phyloP scores from a whole-genome alignment of 2,329 filamentous ascomycete species.

The Hypoxylon rubiginosum region DNA sequence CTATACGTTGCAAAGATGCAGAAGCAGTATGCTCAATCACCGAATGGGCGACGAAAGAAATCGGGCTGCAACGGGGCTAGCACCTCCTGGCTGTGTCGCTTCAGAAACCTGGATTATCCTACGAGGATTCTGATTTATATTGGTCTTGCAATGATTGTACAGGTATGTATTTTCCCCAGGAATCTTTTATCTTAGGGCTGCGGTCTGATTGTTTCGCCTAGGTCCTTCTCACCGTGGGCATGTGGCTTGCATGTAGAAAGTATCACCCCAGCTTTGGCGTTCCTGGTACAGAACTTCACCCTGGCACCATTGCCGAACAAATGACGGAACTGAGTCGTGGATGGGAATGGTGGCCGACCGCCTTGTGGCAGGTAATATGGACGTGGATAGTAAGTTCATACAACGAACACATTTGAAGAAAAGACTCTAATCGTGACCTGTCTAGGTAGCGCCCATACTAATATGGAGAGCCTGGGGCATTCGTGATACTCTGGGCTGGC shows the following conservation, averaged over 20 bases:
- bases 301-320: conserved; percentile 56
- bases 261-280: conserved; percentile 68
- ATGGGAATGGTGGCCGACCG: conserved; percentile 72
- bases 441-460: conserved; percentile 63
- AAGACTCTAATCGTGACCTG: conserved; percentile 8
- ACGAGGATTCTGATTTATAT: conserved; percentile 61
- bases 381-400: conserved; percentile 59
- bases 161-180: conserved; percentile 56
- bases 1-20: conserved; percentile 64
- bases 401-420: background rate
- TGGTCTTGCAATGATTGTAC: conserved; percentile 61
- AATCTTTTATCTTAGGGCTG: background rate
- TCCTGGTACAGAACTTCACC: conserved; percentile 53
- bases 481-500: conserved; percentile 69
- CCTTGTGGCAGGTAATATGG: conserved; percentile 69
- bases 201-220: conserved; percentile 46
- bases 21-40: conserved; percentile 55
- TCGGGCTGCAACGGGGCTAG: conserved; percentile 47
- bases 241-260: conserved; percentile 69
- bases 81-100: conserved; percentile 53
- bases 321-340: conserved; percentile 60
- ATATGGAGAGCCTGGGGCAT: conserved; percentile 67
- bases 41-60: conserved; percentile 24
- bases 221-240: conserved; percentile 65
- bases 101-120: conserved; percentile 55